Percentiles rank a stretch among this genome's conserved stretches.
phyloP scores from a whole-genome alignment of 768 basidiomycete species.

The Termitomyces sp. region DNA sequence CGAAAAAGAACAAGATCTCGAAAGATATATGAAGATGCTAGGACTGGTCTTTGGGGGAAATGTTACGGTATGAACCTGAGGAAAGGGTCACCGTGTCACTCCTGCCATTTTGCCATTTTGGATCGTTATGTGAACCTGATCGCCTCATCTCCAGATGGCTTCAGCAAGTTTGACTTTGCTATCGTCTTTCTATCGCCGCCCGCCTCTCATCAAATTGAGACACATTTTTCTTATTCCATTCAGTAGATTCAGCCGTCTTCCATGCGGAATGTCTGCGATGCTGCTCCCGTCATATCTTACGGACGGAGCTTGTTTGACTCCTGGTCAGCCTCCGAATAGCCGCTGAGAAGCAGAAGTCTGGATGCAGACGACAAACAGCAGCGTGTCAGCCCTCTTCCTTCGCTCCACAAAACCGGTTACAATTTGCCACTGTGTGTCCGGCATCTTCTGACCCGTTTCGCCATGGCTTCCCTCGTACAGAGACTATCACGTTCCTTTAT shows the following conservation, averaged over 20 bases:
- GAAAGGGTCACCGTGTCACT: conserved; percentile 5
- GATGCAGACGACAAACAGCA: neutral
- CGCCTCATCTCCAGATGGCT: neutral
- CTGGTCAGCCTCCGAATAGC: neutral
- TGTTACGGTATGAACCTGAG: conserved; percentile 6
- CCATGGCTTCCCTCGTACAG: conserved; percentile 12
- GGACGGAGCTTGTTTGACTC: neutral
- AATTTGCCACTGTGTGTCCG: neutral
- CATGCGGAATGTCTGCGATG: neutral
- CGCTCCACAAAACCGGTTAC: neutral
- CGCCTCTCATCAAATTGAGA: neutral
- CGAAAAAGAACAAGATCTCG: neutral
- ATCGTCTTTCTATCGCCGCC: neutral
- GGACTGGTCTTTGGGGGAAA: neutral
- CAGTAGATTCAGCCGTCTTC: neutral
- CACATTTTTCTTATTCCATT: neutral
- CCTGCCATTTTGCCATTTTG: neutral
- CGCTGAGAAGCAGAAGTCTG: neutral
- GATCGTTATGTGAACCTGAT: neutral
- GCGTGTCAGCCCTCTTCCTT: neutral
- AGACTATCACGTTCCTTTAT: conserved; percentile 13
- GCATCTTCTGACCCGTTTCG: neutral
- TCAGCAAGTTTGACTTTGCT: neutral
- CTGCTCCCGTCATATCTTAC: neutral
- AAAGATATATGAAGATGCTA: neutral